These are phyloP conservation scores for Melanogaster broomeanus DNA, from an alignment of 768 basidiomycete genomes.

Conservation along the genomic window DNA sequence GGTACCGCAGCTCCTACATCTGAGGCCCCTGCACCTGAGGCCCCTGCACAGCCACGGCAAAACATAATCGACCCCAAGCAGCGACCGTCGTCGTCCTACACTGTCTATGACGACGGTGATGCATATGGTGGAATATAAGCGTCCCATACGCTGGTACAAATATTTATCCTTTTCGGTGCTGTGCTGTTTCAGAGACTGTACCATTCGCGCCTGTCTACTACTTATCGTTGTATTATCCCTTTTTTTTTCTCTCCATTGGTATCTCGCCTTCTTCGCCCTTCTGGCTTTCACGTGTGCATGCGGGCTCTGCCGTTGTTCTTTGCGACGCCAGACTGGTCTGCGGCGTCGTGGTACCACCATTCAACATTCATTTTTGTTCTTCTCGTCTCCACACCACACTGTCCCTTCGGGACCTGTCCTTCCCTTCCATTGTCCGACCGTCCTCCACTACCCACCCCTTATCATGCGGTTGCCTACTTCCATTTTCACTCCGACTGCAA, in stretches of 20 bases:
- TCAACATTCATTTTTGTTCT: neutral
- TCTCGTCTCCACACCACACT: neutral
- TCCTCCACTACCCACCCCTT: neutral
- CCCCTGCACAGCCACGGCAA: slow-evolving; percentile 7
- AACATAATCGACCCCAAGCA: slow-evolving; percentile 22
- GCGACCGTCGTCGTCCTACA: slow-evolving; percentile 52
- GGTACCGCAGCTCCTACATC: slow-evolving; percentile 9
- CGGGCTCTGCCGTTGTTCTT: slow-evolving; percentile 24
- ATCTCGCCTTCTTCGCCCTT: slow-evolving; percentile 1
- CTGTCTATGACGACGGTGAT: slow-evolving; percentile 61
- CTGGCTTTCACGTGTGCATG: slow-evolving; percentile 10
- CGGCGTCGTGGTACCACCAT: slow-evolving; percentile 13
- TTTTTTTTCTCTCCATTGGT: neutral
- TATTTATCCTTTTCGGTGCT: slow-evolving; percentile 11
- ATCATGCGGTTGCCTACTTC: neutral
- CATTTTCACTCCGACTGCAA: neutral
- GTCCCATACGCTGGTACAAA: neutral
- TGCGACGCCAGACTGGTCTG: slow-evolving; percentile 30
- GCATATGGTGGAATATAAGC: slow-evolving; percentile 69
- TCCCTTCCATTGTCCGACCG: slow-evolving; percentile 12
- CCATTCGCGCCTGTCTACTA: slow-evolving; percentile 12
- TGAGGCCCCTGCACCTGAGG: slow-evolving; percentile 10
- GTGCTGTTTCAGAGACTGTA: slow-evolving; percentile 19
- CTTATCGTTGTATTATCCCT: slow-evolving; percentile 26
- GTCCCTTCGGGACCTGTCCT: slow-evolving; percentile 1